Percentiles rank a stretch among this genome's conserved stretches.
Conservation (phyloP, 306 rosid genomes). For the Oemleria cerasiformis region DNA sequence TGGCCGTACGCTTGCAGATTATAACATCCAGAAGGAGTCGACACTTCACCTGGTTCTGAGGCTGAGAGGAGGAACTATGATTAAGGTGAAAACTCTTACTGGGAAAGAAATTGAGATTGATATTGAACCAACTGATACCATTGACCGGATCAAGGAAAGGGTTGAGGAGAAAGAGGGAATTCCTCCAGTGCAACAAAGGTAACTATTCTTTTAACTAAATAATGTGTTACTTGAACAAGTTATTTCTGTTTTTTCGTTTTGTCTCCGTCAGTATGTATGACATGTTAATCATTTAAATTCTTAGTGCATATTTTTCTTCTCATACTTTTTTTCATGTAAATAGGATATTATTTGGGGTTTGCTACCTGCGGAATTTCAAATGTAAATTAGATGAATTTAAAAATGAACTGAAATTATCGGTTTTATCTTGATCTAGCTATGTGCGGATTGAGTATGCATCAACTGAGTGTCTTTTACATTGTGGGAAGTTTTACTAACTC, state of each 20-base stretch:
- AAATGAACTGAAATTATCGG: not conserved
- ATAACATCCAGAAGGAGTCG: constrained; percentile 94
- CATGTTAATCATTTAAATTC: not conserved
- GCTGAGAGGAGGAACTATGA: constrained; percentile 99
- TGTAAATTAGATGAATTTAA: not conserved
- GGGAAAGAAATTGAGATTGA: constrained; percentile 99
- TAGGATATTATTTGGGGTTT: not conserved
- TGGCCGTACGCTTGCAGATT: constrained; percentile 94
- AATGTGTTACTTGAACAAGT: not conserved
- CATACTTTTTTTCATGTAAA: not conserved
- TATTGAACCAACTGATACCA: constrained; percentile 91
- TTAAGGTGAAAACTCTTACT: constrained; percentile 93
- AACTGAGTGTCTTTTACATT: not conserved
- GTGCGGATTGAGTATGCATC: no score
- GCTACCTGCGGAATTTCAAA: not conserved
- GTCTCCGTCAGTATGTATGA: not conserved
- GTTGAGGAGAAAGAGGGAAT: constrained; percentile 99
- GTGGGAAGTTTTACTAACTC: not conserved
- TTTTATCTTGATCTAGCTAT: not conserved
- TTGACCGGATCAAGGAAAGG: constrained; percentile 88
- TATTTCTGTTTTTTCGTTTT: not conserved
- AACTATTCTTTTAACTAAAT: not conserved
- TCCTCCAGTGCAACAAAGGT: constrained; percentile 99
- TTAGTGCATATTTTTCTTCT: not conserved
- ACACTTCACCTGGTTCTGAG: constrained; percentile 94